These are phyloP conservation scores for Pistacia atlantica DNA, from an alignment of 345 rosid genomes.

Conservation along the genomic window DNA sequence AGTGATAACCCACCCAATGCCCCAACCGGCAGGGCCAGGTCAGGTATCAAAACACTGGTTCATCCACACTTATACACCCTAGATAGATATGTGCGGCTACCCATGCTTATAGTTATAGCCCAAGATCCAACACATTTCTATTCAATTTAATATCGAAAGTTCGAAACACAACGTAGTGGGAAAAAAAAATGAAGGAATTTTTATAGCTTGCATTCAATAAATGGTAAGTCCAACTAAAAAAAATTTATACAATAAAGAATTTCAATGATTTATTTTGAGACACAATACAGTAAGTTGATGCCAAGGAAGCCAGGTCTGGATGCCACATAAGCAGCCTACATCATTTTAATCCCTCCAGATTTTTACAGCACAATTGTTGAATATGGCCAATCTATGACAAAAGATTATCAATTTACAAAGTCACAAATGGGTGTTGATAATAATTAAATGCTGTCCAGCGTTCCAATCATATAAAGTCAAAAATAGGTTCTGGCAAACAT, in stretches of 20 bases:
- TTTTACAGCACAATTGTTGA: conserved; percentile 1
- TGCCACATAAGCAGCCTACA: conserved; percentile 5
- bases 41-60: too few species aligned
- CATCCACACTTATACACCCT: too few species aligned
- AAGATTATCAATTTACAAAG: conserved; percentile 10
- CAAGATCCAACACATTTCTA: too few species aligned
- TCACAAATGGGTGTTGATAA: neutral
- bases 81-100: too few species aligned
- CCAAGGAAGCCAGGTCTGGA: neutral
- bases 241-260: conserved; percentile 1
- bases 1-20: too few species aligned
- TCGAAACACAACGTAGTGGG: neutral
- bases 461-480: conserved; percentile 19
- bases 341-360: neutral
- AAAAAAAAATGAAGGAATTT: neutral
- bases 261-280: neutral
- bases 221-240: neutral
- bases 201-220: neutral
- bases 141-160: too few species aligned
- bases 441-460: conserved; percentile 9
- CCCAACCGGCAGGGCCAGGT: too few species aligned
- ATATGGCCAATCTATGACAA: conserved; percentile 5
- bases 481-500: conserved; percentile 1
- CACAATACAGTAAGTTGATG: neutral
- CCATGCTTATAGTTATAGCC: too few species aligned